A percentile compares a stretch with the other conserved stretches of the same genome.
phyloP scores from a whole-genome alignment of 2,329 filamentous ascomycete genomes.

The Alternaria metachromatica region DNA sequence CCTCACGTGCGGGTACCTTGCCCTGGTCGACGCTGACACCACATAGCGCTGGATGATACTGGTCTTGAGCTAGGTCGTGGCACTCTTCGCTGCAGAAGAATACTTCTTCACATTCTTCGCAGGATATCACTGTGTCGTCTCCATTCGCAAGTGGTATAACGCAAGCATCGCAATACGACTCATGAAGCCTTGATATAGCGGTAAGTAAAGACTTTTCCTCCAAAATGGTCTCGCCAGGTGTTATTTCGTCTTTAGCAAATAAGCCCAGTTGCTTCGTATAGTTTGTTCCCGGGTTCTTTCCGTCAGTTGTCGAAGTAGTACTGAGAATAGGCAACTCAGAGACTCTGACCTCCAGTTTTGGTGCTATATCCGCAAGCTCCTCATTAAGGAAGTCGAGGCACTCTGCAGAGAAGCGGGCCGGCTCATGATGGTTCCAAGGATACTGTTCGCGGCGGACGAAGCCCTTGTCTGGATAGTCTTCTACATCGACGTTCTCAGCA shows the following conservation, averaged over 20 bases:
- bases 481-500: conserved; percentile 55
- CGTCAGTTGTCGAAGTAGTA: background rate
- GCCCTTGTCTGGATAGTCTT: conserved; percentile 71
- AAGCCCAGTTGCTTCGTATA: conserved; percentile 83
- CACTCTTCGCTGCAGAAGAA: conserved; percentile 67
- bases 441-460: conserved; percentile 71
- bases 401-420: conserved; percentile 61
- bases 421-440: conserved; percentile 68
- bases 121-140: conserved; percentile 49
- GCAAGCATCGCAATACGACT: conserved; percentile 88
- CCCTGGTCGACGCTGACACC: conserved; percentile 61
- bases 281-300: conserved; percentile 59
- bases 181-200: conserved; percentile 86
- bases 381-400: conserved; percentile 73
- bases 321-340: conserved; percentile 75
- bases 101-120: conserved; percentile 63
- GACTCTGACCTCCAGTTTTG: conserved; percentile 80
- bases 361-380: conserved; percentile 71
- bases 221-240: conserved; percentile 76
- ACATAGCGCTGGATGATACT: conserved; percentile 66
- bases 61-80: conserved; percentile 59
- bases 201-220: conserved; percentile 86
- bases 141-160: conserved; percentile 70
- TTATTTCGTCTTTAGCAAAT: conserved; percentile 84
- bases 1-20: conserved; percentile 63